Conservation (phyloP, 495 filamentous ascomycete genomes). For the Annulohypoxylon maeteangense region DNA sequence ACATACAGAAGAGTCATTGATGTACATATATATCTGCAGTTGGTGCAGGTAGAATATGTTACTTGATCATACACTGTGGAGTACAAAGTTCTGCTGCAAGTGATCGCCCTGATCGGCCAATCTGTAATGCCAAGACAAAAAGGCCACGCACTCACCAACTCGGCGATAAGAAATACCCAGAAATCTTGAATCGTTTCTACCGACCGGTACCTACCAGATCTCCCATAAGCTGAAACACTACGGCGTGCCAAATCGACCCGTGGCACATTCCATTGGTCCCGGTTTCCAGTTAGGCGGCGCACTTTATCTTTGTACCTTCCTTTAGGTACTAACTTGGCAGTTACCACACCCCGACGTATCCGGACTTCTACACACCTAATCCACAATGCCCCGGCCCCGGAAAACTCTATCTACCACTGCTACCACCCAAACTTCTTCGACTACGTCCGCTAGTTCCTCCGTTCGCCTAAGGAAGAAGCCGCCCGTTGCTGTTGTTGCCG, state of each 20-base stretch:
- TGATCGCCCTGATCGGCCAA: background rate
- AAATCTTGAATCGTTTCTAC: background rate
- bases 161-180: conserved; percentile 2
- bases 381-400: conserved; percentile 35
- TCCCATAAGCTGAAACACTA: conserved; percentile 6
- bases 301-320: conserved; percentile 4
- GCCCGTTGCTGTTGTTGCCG: background rate
- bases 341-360: conserved; percentile 27
- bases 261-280: conserved; percentile 11
- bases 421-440: conserved; percentile 15
- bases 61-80: conserved; percentile 5
- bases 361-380: conserved; percentile 14
- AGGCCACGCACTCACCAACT: conserved; percentile 2
- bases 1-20: background rate
- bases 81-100: background rate
- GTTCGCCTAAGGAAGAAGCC: conserved; percentile 19
- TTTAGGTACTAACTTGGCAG: background rate
- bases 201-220: background rate
- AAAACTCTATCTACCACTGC: conserved; percentile 21
- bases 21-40: background rate
- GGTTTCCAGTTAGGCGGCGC: background rate
- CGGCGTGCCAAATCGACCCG: conserved; percentile 6
- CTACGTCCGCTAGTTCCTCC: conserved; percentile 17
- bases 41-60: background rate
- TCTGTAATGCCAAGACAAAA: conserved; percentile 2